Evolutionary conservation across 768 basidiomycete genomes (phyloP).

Genomic region (Lactarius psammicola): DNA sequence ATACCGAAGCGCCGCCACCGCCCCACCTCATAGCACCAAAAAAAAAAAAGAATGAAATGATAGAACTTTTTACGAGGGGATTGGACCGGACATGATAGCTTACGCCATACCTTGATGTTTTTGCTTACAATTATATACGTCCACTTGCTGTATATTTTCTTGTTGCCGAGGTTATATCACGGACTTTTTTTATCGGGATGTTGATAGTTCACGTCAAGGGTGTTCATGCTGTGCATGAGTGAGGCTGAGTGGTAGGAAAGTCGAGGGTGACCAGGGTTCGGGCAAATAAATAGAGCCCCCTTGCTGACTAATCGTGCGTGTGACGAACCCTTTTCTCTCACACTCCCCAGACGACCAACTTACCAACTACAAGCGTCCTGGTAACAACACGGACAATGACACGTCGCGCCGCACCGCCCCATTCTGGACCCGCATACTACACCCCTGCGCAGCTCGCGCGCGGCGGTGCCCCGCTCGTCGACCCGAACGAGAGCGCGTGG

Average conservation of each 20-base stretch:
- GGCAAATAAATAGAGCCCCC: background rate
- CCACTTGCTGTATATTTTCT: background rate
- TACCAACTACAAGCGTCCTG: slow-evolving; percentile 3
- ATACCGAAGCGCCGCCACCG: slow-evolving; percentile 37
- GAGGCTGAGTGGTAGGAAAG: too few species aligned
- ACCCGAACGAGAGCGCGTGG: slow-evolving; percentile 64
- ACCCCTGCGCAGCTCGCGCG: slow-evolving; percentile 43
- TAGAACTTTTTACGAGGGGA: background rate
- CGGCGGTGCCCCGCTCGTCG: slow-evolving; percentile 40
- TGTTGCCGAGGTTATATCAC: background rate
- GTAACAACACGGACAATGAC: slow-evolving; percentile 49
- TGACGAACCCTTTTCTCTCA: background rate
- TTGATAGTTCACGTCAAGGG: background rate
- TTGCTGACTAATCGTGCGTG: background rate
- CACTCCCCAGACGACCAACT: background rate
- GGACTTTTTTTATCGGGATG: background rate
- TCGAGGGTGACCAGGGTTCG: too few species aligned
- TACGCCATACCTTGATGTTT: slow-evolving; percentile 13
- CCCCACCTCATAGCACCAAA: slow-evolving; percentile 12
- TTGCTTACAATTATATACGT: slow-evolving; percentile 11
- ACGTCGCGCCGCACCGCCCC: slow-evolving; percentile 61
- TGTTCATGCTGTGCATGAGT: too few species aligned
- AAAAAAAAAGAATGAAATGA: background rate
- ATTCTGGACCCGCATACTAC: slow-evolving; percentile 54
- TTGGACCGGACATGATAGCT: slow-evolving; percentile 20